Percentiles rank a stretch among this genome's conserved stretches.
These are phyloP conservation scores for Hypomyces rosellus DNA, from an alignment of 2,329 filamentous ascomycete species.

Conservation along the genomic window DNA sequence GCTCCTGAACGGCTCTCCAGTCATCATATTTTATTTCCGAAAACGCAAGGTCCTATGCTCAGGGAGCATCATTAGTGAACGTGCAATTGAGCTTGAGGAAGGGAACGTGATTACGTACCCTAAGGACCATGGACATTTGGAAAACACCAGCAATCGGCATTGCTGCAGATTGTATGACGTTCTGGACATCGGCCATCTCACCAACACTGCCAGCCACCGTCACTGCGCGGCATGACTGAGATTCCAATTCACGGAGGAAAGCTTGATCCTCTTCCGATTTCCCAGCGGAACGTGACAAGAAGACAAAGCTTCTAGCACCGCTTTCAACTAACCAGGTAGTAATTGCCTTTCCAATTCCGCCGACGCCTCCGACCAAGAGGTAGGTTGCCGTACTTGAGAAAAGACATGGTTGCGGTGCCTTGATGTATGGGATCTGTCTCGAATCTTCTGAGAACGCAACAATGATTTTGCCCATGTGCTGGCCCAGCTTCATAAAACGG, in stretches of 20 bases:
- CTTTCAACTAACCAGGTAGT: slow-evolving; percentile 13
- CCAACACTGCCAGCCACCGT: slow-evolving; percentile 16
- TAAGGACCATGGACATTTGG: slow-evolving; percentile 30
- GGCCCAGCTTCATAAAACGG: slow-evolving; percentile 12
- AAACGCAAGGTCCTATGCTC: slow-evolving; percentile 2
- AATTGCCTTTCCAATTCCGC: slow-evolving; percentile 15
- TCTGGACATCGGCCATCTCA: slow-evolving; percentile 5
- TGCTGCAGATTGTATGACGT: slow-evolving; percentile 5
- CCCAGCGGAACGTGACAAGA: slow-evolving; percentile 13
- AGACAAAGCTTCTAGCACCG: slow-evolving; percentile 22
- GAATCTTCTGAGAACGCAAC: slow-evolving; percentile 11
- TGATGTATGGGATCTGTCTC: background rate
- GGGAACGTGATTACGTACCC: background rate
- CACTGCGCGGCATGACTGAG: slow-evolving; percentile 11
- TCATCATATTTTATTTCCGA: slow-evolving; percentile 26
- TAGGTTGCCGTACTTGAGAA: slow-evolving; percentile 13
- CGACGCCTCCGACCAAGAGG: slow-evolving; percentile 16
- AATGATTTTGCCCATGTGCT: slow-evolving; percentile 16
- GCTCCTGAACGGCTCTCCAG: slow-evolving; percentile 17
- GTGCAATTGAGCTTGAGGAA: too few species aligned
- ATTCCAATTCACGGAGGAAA: slow-evolving; percentile 16
- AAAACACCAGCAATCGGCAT: slow-evolving; percentile 29
- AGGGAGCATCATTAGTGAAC: background rate
- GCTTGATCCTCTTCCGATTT: background rate
- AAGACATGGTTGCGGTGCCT: background rate